Base-by-base conservation (phyloP, 1,139 yeast genomes). In the Saccharomyces hybrid region DNA sequence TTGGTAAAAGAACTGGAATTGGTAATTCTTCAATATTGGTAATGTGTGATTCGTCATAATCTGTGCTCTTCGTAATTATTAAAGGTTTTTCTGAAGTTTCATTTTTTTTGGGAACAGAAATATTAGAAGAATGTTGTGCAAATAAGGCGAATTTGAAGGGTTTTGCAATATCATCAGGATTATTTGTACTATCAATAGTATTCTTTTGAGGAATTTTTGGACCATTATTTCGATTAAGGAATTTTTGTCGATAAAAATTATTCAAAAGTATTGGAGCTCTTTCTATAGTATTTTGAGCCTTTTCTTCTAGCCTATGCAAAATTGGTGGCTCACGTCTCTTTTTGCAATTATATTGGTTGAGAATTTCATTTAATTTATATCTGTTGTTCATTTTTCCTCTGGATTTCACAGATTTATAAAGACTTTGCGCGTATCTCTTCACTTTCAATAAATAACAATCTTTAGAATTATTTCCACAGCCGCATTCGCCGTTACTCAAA, bases 401-500 rank as follows among this genome's bases (percentile, higher is more conserved):
- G 7, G 67, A 60, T 51, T 65, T 65, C 2, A 67, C 66, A n/a
- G 66, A 56, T 50, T 63, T 66, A 51, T 62, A 62, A 5, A 68
- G 56, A 5, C 59, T 54, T 42, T 62, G 67, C 1, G 69, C 59
- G 46, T 59, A 61, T 64, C 83, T 83, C 62, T 82, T 84, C 2
- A 84, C 80, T 61, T 82, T 84, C 57, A 77, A 74, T 6, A 86
- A 72, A 20, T 79, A 73, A 71, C 95, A 86, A n/a, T 75, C 77
- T 41, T 72, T 71, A 16, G 73, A 71, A 26, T 74, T 67, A 41
- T 71, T 65, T n/a, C 74, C 73, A 31, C 87, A 81, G 0, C 85
- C 88, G 69, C 96, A 89, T 20, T 87, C 95, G 58, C 85, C 80
- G 63, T 84, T 78, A 55, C 84, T 77, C 61, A 84, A 71, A 23